These are phyloP conservation scores for Pseudogymnoascus sp. DNA, from an alignment of 2,329 filamentous ascomycete species.

Conservation along the genomic window DNA sequence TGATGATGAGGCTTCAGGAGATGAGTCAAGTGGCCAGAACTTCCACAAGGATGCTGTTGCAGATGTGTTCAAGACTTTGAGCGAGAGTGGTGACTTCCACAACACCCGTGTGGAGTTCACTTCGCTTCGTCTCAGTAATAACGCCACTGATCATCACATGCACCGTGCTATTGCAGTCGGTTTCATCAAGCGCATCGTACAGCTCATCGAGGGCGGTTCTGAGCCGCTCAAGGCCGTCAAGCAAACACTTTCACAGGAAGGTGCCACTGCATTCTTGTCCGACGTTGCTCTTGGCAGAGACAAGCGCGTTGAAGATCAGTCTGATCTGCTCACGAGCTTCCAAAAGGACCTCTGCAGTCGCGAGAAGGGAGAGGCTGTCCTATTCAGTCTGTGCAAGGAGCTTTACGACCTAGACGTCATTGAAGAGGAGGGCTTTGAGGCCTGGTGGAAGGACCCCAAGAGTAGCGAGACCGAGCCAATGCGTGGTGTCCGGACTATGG, in stretches of 20 bases:
- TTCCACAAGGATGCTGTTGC: conserved; percentile 85
- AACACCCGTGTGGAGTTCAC: conserved; percentile 80
- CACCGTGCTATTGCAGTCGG: conserved; percentile 78
- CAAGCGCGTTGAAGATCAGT: conserved; percentile 63
- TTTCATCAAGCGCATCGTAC: conserved; percentile 72
- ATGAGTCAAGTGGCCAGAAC: conserved; percentile 38
- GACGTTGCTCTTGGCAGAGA: conserved; percentile 58
- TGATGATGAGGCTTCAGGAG: conserved; percentile 43
- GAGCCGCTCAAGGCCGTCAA: conserved; percentile 59
- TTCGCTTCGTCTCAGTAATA: conserved; percentile 80
- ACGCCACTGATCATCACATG: conserved; percentile 84
- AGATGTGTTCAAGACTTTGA: conserved; percentile 79
- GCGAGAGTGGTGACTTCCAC: conserved; percentile 72
- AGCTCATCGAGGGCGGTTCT: conserved; percentile 52
- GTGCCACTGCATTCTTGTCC: conserved; percentile 47
- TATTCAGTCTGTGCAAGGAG: conserved; percentile 74
- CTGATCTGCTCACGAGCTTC: conserved; percentile 74
- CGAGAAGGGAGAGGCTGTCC: conserved; percentile 56
- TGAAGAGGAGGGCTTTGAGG: conserved; percentile 79
- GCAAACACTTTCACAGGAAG: conserved; percentile 47
- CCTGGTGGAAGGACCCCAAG: conserved; percentile 77
- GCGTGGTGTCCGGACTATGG: conserved; percentile 63
- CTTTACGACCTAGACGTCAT: conserved; percentile 77
- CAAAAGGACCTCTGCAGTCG: conserved; percentile 69
- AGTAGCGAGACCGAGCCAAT: conserved; percentile 62